Evolutionary conservation across 306 rosid genomes (phyloP), one percentile per base, ranked within the genome.

Genomic region (Morella rubra): DNA sequence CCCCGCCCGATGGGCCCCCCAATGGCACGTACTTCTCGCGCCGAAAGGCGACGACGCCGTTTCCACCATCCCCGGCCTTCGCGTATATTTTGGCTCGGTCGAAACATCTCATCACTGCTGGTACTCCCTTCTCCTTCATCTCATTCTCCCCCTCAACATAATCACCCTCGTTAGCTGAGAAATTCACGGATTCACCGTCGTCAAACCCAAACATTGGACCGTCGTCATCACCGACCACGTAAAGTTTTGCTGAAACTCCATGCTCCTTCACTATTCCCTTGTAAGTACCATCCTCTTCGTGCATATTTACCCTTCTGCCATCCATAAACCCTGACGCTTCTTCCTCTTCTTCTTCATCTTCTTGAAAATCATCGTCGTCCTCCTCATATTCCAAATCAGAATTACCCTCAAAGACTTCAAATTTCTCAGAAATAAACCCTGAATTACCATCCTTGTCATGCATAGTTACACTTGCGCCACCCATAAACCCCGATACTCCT

Each of bases 61-160:
- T 92, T 7, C 97, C 98, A 1, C 96, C 97, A 44, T 95, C 85
- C 44, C 98, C 98, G 0, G 97, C 87, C 78, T 88, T 92, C 44
- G 66, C 95, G 2, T 18, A 92, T 10, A 94, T 89, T 49, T 90
- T 94, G 0, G 98, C 95, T 0, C 98, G 84, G 81, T 94, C 97
- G 64, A 94, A 94, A 61, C 97, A 94, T 27, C 97, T 84, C 98
- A 94, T 94, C 76, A 94, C 96, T 27, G 98, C 97, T 13, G 97
- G 96, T 44, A 91, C 77, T 12, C 97, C 96, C 72, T 92, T 94
- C 85, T 94, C 98, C 86, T 94, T 94, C 67, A 79, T 49, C 14
- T 12, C 53, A 12, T 49, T 84, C 8, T 40, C 84, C 37, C 52
- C 86, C 16, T 59, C 85, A 54, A 73, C 77, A 27, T 45, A 69